These are phyloP conservation scores for Saxophila tyrrhenica DNA, from an alignment of 495 filamentous ascomycete species.

Conservation along the genomic window DNA sequence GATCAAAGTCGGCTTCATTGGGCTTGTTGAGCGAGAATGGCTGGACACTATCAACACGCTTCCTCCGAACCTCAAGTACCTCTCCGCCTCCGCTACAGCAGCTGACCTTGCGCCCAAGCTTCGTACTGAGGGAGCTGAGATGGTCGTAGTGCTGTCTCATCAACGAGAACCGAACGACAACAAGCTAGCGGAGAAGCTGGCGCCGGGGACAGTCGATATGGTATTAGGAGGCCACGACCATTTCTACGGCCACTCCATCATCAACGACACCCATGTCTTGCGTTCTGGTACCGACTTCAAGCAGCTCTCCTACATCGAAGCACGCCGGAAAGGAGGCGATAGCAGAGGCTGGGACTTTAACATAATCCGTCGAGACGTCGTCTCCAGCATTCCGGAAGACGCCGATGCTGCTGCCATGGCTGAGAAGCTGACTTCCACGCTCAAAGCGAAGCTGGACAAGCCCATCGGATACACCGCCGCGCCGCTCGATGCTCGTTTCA, in stretches of 20 bases:
- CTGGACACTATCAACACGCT: conserved; percentile 78
- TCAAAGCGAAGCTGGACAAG: conserved; percentile 66
- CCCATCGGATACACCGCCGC: conserved; percentile 70
- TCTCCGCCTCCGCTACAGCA: conserved; percentile 60
- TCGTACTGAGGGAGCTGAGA: conserved; percentile 63
- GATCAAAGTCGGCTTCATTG: conserved; percentile 74
- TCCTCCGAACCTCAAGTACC: conserved; percentile 69
- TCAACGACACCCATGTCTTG: conserved; percentile 70
- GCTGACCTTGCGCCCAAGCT: conserved; percentile 57
- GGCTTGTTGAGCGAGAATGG: conserved; percentile 70
- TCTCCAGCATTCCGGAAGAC: conserved; percentile 54
- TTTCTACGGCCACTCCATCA: conserved; percentile 62
- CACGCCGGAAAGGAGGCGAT: conserved; percentile 32
- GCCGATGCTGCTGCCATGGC: conserved; percentile 44
- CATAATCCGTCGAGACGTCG: conserved; percentile 62
- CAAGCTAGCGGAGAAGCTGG: conserved; percentile 60
- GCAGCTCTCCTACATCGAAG: conserved; percentile 79
- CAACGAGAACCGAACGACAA: conserved; percentile 68
- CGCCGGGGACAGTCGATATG: conserved; percentile 62
- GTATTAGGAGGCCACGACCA: conserved; percentile 87
- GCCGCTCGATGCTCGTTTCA: conserved; percentile 75
- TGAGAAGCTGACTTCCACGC: conserved; percentile 52
- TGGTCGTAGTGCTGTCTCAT: conserved; percentile 72
- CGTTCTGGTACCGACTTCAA: conserved; percentile 83
- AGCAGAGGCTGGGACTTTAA: conserved; percentile 58